phyloP scores from a whole-genome alignment of 2,329 filamentous ascomycete species.

The Diaporthe ampelina region DNA sequence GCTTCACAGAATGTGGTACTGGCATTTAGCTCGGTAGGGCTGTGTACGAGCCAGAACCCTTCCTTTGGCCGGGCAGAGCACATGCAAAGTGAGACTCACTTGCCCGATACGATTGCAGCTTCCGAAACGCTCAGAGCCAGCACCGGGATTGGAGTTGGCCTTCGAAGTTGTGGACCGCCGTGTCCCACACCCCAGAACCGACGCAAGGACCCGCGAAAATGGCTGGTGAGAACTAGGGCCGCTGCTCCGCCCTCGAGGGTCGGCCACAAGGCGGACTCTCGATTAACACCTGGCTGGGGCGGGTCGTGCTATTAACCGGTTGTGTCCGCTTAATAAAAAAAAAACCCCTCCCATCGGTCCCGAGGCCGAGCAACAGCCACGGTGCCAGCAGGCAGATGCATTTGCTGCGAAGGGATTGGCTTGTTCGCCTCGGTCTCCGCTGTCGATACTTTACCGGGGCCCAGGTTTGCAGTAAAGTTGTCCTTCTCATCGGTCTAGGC shows the following conservation, averaged over 20 bases:
- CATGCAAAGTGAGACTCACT: constrained; percentile 4
- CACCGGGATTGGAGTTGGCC: constrained; percentile 12
- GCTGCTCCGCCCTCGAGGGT: constrained; percentile 27
- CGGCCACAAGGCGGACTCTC: constrained; percentile 12
- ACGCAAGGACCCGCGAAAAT: constrained; percentile 7
- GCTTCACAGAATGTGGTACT: background rate
- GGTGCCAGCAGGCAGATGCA: constrained; percentile 30
- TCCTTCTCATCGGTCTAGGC: background rate
- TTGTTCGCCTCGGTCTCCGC: constrained; percentile 26
- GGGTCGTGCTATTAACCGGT: constrained; percentile 2
- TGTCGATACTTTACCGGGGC: constrained; percentile 27
- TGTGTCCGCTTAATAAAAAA: constrained; percentile 13
- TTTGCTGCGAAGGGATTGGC: constrained; percentile 31
- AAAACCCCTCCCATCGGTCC: constrained; percentile 13
- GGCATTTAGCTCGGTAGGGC: constrained; percentile 26
- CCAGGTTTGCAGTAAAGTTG: background rate
- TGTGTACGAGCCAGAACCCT: constrained; percentile 31
- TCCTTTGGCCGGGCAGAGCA: constrained; percentile 21
- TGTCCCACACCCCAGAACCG: background rate
- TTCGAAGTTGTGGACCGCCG: constrained; percentile 15
- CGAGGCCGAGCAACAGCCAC: constrained; percentile 7
- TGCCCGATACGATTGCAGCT: constrained; percentile 20
- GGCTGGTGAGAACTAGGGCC: constrained; percentile 19
- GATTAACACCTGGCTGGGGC: constrained; percentile 30
- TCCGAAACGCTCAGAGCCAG: constrained; percentile 18